A percentile compares a stretch with the other conserved stretches of the same genome.
phyloP scores from a whole-genome alignment of 2,329 filamentous ascomycete genomes.

The Xylogone sp. region DNA sequence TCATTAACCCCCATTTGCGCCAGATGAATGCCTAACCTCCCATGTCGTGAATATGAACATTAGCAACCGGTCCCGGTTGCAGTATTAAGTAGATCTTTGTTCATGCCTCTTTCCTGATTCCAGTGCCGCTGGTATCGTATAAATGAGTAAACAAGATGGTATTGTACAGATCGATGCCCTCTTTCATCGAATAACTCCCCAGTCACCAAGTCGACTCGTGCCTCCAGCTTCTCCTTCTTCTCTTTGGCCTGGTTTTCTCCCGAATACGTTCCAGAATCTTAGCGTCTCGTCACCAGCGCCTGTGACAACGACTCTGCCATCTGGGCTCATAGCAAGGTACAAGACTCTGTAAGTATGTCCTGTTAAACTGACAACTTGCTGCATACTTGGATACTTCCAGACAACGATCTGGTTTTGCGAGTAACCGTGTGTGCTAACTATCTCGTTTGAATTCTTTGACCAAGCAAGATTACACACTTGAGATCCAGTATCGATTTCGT shows the following conservation, averaged over 20 bases:
- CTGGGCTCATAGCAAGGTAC: slow-evolving; percentile 95
- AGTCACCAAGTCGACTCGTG: slow-evolving; percentile 65
- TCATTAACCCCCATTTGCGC: neutral
- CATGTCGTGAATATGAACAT: neutral
- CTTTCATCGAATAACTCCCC: slow-evolving; percentile 73
- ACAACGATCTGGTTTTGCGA: slow-evolving; percentile 98
- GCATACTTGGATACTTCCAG: slow-evolving; percentile 99
- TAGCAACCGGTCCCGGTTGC: neutral
- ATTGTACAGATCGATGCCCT: neutral
- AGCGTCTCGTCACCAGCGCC: slow-evolving; percentile 95
- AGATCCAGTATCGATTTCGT: slow-evolving; percentile 92
- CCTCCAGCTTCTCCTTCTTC: slow-evolving; percentile 63
- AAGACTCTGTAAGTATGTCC: slow-evolving; percentile 96
- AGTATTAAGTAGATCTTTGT: neutral
- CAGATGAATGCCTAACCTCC: neutral
- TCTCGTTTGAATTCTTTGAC: slow-evolving; percentile 96
- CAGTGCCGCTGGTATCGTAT: neutral
- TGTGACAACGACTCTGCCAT: slow-evolving; percentile 89
- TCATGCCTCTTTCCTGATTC: neutral
- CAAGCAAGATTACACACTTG: slow-evolving; percentile 99
- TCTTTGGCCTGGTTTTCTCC: slow-evolving; percentile 67
- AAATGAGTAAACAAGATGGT: neutral
- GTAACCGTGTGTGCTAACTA: slow-evolving; percentile 95
- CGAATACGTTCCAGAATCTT: slow-evolving; percentile 96
- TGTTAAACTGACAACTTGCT: slow-evolving; percentile 89